Conservation (phyloP, 169 alveolate genomes). For the Plasmodium adleri region DNA sequence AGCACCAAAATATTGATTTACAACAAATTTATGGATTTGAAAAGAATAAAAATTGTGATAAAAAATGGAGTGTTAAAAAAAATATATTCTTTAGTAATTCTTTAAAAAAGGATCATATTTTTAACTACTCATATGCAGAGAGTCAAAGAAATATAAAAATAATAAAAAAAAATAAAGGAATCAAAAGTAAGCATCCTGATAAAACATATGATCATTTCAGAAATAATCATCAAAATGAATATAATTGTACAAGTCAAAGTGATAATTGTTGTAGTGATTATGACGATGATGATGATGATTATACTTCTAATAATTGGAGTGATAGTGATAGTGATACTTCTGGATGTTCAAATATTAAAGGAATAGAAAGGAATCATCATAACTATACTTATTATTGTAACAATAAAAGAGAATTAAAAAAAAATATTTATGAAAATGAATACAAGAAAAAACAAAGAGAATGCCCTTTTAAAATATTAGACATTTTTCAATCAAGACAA, state of each 20-base stretch:
- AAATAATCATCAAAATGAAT: too few relatives aligned
- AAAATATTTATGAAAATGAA: neutral
- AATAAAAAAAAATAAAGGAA: too few relatives aligned
- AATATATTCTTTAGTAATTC: too few relatives aligned
- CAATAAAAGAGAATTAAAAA: neutral
- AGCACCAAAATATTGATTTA: too few relatives aligned
- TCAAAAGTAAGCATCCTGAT: too few relatives aligned
- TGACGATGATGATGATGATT: neutral
- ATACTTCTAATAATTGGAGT: neutral
- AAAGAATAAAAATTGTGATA: neutral
- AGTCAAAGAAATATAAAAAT: too few relatives aligned
- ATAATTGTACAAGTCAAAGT: neutral
- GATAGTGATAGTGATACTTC: neutral
- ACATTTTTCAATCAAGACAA: neutral
- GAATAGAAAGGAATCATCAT: neutral
- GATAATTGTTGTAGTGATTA: neutral
- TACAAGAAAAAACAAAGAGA: neutral
- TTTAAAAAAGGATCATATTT: too few relatives aligned
- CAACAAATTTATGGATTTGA: too few relatives aligned
- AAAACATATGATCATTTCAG: too few relatives aligned
- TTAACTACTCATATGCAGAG: too few relatives aligned
- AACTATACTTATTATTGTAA: neutral
- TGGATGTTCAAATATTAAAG: neutral
- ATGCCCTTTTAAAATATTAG: conserved; percentile 19
- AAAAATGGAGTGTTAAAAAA: neutral